phyloP scores from a whole-genome alignment of 31 red algal genomes.

The Odonthalia washingtoniensis region DNA sequence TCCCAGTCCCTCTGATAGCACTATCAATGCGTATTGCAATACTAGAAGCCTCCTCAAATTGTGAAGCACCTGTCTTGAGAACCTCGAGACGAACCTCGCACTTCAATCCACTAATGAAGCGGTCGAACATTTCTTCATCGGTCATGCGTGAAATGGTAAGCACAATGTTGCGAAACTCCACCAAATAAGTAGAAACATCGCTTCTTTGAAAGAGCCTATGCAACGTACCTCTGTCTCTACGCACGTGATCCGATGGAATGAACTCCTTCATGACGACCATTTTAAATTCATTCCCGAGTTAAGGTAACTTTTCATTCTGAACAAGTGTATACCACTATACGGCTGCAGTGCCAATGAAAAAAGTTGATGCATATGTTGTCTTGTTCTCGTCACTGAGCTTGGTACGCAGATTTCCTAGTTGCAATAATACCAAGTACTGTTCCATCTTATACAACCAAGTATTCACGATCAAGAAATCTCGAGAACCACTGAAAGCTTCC shows the following conservation, averaged over 20 bases:
- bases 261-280: conserved; percentile 14
- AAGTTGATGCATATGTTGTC: too few species aligned
- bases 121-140: conserved; percentile 40
- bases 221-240: conserved; percentile 26
- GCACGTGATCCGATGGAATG: conserved; percentile 33
- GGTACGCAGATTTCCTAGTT: too few species aligned
- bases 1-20: too few species aligned
- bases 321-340: too few species aligned
- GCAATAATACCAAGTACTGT: too few species aligned
- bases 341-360: too few species aligned
- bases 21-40: conserved; percentile 46
- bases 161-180: conserved; percentile 46
- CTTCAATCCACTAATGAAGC: conserved; percentile 40
- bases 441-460: conserved; percentile 39
- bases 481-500: too few species aligned
- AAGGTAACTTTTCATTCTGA: too few species aligned
- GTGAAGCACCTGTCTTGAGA: conserved; percentile 1
- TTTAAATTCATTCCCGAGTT: too few species aligned
- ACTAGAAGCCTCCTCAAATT: conserved; percentile 35
- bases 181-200: conserved; percentile 32
- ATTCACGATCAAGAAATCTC: too few species aligned
- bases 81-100: conserved; percentile 39
- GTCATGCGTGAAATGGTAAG: conserved; percentile 36
- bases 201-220: background rate
- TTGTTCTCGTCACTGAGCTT: too few species aligned